Evolutionary conservation across 768 basidiomycete genomes (phyloP), one percentile per base, ranked within the genome.

Genomic region (Mycena belliarum): DNA sequence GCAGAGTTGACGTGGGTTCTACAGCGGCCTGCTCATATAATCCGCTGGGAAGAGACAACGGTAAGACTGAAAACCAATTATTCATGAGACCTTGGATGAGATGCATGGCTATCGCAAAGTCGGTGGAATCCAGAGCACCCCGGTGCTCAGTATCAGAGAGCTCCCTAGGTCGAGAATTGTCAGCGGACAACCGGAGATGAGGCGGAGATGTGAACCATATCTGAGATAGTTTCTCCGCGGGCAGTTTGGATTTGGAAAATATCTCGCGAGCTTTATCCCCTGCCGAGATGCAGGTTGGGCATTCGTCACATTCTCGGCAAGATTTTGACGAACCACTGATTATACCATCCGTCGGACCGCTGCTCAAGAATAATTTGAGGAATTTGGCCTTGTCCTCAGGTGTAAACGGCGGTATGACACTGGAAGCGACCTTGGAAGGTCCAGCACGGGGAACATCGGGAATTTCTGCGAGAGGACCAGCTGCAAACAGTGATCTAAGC

Each of bases 21-120:
- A 48, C 59, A 1, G 57, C 71, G n/a, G 76, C 81, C 49, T 75
- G 71, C 26, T 80, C 78, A 63, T 82, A 84, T 8, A 82, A 44
- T n/a, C 70, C 74, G 6, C 68, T 66, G 20, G 82, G 82, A 3
- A 85, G 68, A 10, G 66, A 68, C 18, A 68, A 51, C 4, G 82
- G 82, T 2, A 81, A 65, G 3, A 65, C 55, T 9, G 73, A 60
- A 23, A 76, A 65, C 7, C 68, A 65, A 11, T 75, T 75, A 25
- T 75, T 73, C 82, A 83, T 82, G 52, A 74, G 68, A n/a, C 71
- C 75, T 61, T 84, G 82, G 38, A 85, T 80, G 59, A 84, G 78
- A 63, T 80, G 80, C 79, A 82, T 81, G n/a, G 79, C 83, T 59
- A 86, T 73, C 38, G 79, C 78, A 65, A 86, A 86, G 60, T 84